Conservation (phyloP, 108 stramenopile genomes). For the Nitzschia sp. region DNA sequence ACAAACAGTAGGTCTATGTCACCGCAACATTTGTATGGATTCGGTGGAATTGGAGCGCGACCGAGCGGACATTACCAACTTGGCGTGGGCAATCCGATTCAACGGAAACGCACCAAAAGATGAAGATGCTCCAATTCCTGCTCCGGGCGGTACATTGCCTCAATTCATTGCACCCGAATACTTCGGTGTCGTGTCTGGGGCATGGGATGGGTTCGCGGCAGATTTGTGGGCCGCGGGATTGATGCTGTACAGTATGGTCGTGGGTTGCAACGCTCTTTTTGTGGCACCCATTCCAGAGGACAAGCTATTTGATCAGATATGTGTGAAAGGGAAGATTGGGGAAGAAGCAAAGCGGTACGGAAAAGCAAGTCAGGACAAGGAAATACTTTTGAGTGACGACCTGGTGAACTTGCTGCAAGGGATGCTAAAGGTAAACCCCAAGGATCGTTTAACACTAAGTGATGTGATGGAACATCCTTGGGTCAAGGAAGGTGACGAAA, state of each 20-base stretch:
- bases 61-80: conserved; percentile 43
- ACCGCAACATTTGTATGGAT: conserved; percentile 64
- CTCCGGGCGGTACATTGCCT: conserved; percentile 49
- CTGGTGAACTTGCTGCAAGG: conserved; percentile 63
- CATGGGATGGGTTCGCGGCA: conserved; percentile 62
- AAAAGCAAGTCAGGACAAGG: conserved; percentile 24
- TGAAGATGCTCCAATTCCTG: conserved; percentile 33
- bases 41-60: conserved; percentile 46
- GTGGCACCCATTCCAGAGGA: conserved; percentile 57
- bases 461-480: conserved; percentile 70
- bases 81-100: conserved; percentile 54
- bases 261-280: conserved; percentile 71
- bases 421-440: conserved; percentile 63
- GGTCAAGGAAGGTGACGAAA: conserved; percentile 29
- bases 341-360: conserved; percentile 18
- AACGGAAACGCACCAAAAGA: not conserved
- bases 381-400: conserved; percentile 40
- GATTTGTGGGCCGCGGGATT: conserved; percentile 85
- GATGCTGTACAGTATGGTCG: conserved; percentile 73
- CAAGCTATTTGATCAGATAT: conserved; percentile 53
- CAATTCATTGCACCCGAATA: conserved; percentile 72
- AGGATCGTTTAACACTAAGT: conserved; percentile 53
- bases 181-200: conserved; percentile 27
- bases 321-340: conserved; percentile 48
- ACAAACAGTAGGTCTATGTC: conserved; percentile 53